Evolutionary conservation across 2,329 filamentous ascomycete species (phyloP), one percentile per base, ranked within the genome.

Genomic region (Rhytidhysteron rufulum): DNA sequence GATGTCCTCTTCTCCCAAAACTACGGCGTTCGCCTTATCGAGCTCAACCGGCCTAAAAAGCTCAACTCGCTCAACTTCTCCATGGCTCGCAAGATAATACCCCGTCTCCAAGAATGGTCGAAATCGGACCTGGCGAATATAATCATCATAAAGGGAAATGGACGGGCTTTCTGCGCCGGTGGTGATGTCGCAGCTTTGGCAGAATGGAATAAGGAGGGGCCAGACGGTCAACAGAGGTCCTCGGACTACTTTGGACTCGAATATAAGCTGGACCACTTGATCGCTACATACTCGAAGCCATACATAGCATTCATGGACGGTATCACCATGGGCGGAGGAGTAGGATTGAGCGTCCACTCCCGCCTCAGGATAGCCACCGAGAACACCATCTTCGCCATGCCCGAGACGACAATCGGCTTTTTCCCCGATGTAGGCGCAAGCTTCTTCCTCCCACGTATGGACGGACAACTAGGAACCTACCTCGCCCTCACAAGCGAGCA

Each of bases 361-460:
- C 94, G 93, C 3, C 91, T 98, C 77, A 79, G 93, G 45, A 95
- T 98, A 61, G 93, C 93, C 27, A 98, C 93, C 3, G 93, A 98
- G 70, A 85, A 85, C 61, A 98, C 93, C 5, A 71, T 95, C 34
- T 97, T 98, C 58, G 90, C 94, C 53, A 98, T 98, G 93, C 93
- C 93, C 21, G 93, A 98, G 72, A 98, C 93, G 4, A 95, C 82
- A 7, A 98, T 98, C 60, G 93, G 93, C 29, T 96, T 97, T 75
- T 98, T 98, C 76, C 93, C 94, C 5, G 94, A 98, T 59, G 93
- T 98, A 35, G 93, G 93, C 45, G 94, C 85, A 22, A 94, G 88
- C 9, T 98, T 97, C 74, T 97, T 97, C 75, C 75, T 98, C 39
- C 88, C 93, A 13, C 79, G 89, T 48, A 82, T 98, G 75, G 82